Evolutionary conservation across 78 protist species (phyloP).

Genomic region (Dictyostelium intermedium): DNA sequence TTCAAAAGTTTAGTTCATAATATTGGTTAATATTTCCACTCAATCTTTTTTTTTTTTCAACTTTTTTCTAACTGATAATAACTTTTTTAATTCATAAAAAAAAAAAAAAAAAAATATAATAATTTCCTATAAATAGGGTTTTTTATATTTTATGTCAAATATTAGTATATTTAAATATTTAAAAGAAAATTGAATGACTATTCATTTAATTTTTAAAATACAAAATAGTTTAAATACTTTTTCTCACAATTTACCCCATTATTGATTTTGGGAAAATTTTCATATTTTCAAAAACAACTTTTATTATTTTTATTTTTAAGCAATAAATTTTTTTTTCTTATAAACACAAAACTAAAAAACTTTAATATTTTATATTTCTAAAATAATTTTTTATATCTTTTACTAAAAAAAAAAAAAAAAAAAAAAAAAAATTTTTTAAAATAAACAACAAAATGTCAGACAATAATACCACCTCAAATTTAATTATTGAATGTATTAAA

Average conservation of each 20-base stretch:
- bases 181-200: neutral
- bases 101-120: no score
- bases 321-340: neutral
- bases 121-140: neutral
- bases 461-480: neutral
- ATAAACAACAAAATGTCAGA: no score
- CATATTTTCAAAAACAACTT: neutral
- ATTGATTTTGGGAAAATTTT: neutral
- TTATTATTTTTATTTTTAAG: neutral
- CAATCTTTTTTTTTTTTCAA: no score
- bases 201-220: neutral
- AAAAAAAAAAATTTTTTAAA: no score
- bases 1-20: no score
- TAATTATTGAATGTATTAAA: conserved; percentile 23
- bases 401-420: neutral
- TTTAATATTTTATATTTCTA: neutral
- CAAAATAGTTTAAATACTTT: neutral
- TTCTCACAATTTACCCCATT: neutral
- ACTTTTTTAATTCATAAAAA: no score
- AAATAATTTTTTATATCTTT: neutral
- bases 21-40: no score
- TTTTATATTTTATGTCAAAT: no score
- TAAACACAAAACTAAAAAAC: neutral
- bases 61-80: no score
- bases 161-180: neutral